Percentiles rank a stretch among this genome's conserved stretches.
These are phyloP conservation scores for Ceratocystis eucalypticola DNA, from an alignment of 2,329 filamentous ascomycete species.

Conservation along the genomic window DNA sequence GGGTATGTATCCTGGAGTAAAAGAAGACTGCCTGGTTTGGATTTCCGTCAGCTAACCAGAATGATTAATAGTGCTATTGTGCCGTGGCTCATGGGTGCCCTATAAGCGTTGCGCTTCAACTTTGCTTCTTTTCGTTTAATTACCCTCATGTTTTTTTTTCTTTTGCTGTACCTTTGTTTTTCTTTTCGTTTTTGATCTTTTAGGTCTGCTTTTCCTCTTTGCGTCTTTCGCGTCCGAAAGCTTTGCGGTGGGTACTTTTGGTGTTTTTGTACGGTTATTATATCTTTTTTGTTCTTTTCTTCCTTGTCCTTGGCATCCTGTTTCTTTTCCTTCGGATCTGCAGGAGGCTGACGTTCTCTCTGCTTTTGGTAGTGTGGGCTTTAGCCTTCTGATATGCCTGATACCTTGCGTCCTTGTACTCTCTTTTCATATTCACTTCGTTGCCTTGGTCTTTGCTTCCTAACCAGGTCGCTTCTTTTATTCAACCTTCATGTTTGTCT, in stretches of 20 bases:
- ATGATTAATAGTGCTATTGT: slow-evolving; percentile 31
- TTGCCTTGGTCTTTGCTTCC: neutral
- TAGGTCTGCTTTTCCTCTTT: slow-evolving; percentile 12
- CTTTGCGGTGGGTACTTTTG: slow-evolving; percentile 12
- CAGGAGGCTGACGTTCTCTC: neutral
- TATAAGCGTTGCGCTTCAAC: slow-evolving; percentile 26
- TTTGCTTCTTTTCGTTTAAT: slow-evolving; percentile 17
- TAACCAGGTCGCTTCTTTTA: neutral
- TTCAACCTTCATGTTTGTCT: slow-evolving; percentile 14
- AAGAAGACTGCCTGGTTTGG: no score
- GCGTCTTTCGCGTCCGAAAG: slow-evolving; percentile 15
- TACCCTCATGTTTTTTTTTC: slow-evolving; percentile 11
- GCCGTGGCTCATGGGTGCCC: slow-evolving; percentile 39
- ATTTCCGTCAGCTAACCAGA: no score
- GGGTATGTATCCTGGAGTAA: slow-evolving; percentile 51
- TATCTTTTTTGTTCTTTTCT: slow-evolving; percentile 1
- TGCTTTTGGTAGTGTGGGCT: slow-evolving; percentile 5
- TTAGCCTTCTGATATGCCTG: slow-evolving; percentile 18
- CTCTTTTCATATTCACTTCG: neutral
- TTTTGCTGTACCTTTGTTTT: neutral
- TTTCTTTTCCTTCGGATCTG: neutral
- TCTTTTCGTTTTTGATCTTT: slow-evolving; percentile 10
- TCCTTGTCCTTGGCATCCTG: neutral
- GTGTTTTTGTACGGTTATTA: slow-evolving; percentile 13
- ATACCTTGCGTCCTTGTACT: slow-evolving; percentile 17